Evolutionary conservation across 331 rosid species (phyloP), one percentile per base, ranked within the genome.

Genomic region (Cydonia oblonga): DNA sequence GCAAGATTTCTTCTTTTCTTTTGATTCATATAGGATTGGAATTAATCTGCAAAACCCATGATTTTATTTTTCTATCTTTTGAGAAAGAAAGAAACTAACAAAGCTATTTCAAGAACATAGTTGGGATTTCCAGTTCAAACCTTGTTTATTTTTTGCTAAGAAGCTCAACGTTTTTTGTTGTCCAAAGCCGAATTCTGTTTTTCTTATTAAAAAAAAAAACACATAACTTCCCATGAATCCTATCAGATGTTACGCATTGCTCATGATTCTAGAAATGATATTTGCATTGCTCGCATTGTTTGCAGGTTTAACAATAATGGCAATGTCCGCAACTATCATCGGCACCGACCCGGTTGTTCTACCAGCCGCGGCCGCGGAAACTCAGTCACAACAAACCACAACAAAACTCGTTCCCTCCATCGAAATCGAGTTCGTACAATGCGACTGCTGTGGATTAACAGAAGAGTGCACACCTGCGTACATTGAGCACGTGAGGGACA

Each of bases 381-480:
- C 26, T 8, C 60, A 54, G 60, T 26, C 60, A n/a, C 19, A 20
- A 18, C 66, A 61, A 49, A 56, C 81, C 46, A 6, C 54, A 49
- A 51, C 80, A 24, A 85, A 62, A 53, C 79, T 88, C 71, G 82
- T 75, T 56, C 26, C 81, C 23, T 89, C 83, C 49, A 69, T 19
- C 14, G 98, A 93, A 65, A 89, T 82, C 46, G 96, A 91, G 74
- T 89, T 87, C 69, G 97, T 89, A 3, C 72, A 76, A 65, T 93
- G 98, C 81, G 91, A 88, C 12, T 91, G 98, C 79, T 93, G 98
- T 79, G 97, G 96, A 13, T 85, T 93, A 19, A 86, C 87, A 20
- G 98, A 93, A 79, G 98, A 93, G 79, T 93, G 97, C 86, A 91
- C 98, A 4, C 96, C 89, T 3, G 96, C 87, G 14, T 93, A 93